These are phyloP conservation scores for Vicia faba DNA, from an alignment of 306 rosid species.

Conservation along the genomic window DNA sequence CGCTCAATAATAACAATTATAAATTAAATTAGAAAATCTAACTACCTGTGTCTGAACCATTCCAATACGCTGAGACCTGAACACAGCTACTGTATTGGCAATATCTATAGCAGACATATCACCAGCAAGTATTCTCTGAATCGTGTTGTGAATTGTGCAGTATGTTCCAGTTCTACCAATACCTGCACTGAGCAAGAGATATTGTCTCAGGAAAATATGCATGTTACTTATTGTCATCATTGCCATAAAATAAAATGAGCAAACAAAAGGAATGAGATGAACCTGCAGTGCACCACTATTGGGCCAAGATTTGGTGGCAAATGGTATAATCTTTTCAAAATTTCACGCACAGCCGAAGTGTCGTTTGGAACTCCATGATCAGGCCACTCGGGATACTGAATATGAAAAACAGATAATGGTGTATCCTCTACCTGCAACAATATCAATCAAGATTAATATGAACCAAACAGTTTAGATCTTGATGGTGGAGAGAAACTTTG, in stretches of 20 bases:
- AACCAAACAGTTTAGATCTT: slow-evolving; percentile 25
- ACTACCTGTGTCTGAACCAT: slow-evolving; percentile 91
- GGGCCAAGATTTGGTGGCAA: slow-evolving; percentile 77
- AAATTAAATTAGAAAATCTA: slow-evolving; percentile 29
- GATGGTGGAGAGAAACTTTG: slow-evolving; percentile 30
- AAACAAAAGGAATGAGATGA: slow-evolving; percentile 41
- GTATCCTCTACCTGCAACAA: slow-evolving; percentile 63
- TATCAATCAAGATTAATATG: slow-evolving; percentile 27
- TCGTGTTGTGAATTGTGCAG: slow-evolving; percentile 85
- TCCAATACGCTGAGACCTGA: slow-evolving; percentile 93
- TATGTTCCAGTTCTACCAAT: slow-evolving; percentile 96
- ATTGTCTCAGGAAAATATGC: slow-evolving; percentile 50
- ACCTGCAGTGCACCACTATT: slow-evolving; percentile 95
- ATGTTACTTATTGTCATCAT: slow-evolving; percentile 1
- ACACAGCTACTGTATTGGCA: slow-evolving; percentile 59
- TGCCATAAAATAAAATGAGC: not conserved
- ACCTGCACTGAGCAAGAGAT: slow-evolving; percentile 84
- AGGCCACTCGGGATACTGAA: slow-evolving; percentile 95
- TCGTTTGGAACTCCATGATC: slow-evolving; percentile 92
- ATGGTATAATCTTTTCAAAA: slow-evolving; percentile 64
- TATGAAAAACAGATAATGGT: slow-evolving; percentile 71
- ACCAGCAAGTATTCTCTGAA: slow-evolving; percentile 87
- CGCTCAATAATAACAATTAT: slow-evolving; percentile 11
- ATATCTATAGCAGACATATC: slow-evolving; percentile 89
- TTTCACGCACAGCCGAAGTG: slow-evolving; percentile 72